Conservation (phyloP, 495 filamentous ascomycete species). For the Penicillium paxilli region DNA sequence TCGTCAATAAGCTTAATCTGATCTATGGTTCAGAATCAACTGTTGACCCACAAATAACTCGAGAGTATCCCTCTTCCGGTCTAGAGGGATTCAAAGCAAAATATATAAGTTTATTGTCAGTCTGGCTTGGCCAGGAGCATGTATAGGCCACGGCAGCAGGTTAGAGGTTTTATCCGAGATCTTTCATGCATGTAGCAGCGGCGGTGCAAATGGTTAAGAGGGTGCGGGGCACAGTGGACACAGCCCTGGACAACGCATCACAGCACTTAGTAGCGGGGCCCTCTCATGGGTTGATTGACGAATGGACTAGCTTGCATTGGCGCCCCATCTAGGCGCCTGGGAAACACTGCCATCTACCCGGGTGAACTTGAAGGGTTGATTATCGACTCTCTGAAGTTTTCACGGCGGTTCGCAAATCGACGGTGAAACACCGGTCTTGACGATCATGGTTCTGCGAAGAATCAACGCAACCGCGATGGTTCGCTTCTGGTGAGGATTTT, state of each 20-base stretch:
- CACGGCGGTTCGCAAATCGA: too few species aligned
- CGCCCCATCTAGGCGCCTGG: not conserved
- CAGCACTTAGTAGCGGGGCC: not conserved
- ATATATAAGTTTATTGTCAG: not conserved
- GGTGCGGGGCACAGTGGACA: not conserved
- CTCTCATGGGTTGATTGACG: not conserved
- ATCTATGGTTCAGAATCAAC: not conserved
- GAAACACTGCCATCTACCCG: not conserved
- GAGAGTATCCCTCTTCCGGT: not conserved
- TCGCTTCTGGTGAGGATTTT: too few species aligned
- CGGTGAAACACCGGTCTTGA: too few species aligned
- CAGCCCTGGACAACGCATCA: not conserved
- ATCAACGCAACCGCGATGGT: too few species aligned
- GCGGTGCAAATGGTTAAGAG: not conserved
- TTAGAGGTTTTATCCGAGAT: too few species aligned
- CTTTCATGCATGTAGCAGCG: too few species aligned
- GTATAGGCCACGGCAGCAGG: too few species aligned
- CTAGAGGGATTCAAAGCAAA: not conserved
- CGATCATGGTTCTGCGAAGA: too few species aligned
- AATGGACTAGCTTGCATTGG: not conserved
- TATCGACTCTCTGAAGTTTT: too few species aligned
- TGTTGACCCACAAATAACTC: not conserved
- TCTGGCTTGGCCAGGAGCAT: not conserved
- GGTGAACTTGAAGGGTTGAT: too few species aligned
- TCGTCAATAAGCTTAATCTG: not conserved